phyloP scores from a whole-genome alignment of 2,329 filamentous ascomycete genomes.

The Fusarium sp. region DNA sequence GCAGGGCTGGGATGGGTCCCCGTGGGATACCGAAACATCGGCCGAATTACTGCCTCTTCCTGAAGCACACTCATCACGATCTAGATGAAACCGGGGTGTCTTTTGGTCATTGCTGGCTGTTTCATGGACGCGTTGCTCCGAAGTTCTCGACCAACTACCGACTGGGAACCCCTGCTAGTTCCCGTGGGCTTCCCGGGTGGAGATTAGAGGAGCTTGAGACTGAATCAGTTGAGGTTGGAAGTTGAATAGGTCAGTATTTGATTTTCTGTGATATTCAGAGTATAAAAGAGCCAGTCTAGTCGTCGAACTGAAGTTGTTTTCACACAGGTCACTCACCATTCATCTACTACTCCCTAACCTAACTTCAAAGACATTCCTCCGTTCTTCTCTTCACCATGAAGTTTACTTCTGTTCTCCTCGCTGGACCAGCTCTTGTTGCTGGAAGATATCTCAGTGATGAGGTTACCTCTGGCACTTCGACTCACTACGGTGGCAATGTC shows the following conservation, averaged over 20 bases:
- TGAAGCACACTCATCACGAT: not conserved
- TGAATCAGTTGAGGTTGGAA: not conserved
- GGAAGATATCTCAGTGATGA: conserved; percentile 21
- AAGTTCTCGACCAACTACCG: not conserved
- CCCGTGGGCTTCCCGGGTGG: conserved; percentile 1
- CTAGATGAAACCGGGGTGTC: not conserved
- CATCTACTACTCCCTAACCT: not conserved
- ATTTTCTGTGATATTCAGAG: too few relatives aligned
- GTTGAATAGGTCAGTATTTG: not conserved
- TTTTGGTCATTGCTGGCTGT: not conserved
- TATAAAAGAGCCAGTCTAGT: not conserved
- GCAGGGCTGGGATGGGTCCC: not conserved
- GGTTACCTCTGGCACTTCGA: conserved; percentile 43
- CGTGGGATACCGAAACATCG: conserved; percentile 1
- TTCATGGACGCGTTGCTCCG: conserved; percentile 4
- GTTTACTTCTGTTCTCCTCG: conserved; percentile 28
- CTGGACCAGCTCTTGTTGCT: conserved; percentile 34
- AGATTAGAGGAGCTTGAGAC: conserved; percentile 13
- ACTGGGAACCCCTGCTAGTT: conserved; percentile 20
- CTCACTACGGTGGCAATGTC: conserved; percentile 65
- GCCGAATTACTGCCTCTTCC: not conserved
- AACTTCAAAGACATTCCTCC: not conserved
- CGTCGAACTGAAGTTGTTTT: not conserved
- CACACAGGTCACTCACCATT: not conserved
- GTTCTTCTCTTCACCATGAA: conserved; percentile 31